Conservation (phyloP, 108 stramenopile genomes). For the Discostella stelligeroides region DNA sequence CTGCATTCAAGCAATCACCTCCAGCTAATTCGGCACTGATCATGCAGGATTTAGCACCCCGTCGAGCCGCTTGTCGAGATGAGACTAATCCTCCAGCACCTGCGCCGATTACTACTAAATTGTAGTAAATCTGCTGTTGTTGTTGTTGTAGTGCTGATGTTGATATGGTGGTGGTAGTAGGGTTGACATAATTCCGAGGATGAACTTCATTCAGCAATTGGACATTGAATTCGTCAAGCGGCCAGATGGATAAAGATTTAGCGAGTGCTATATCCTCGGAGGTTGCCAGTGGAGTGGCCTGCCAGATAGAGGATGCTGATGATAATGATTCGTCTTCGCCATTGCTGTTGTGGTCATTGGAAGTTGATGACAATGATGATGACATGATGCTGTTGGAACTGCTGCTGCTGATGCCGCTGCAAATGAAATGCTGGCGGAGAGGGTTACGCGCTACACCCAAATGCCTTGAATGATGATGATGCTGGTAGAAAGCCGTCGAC, state of each 20-base stretch:
- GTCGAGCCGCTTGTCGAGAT: constrained; percentile 67
- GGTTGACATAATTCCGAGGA: constrained; percentile 49
- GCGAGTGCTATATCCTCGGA: constrained; percentile 48
- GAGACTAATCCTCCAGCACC: constrained; percentile 86
- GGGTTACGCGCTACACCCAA: too few species aligned
- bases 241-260: constrained; percentile 64
- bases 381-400: too few species aligned
- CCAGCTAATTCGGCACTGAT: constrained; percentile 80
- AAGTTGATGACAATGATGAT: background rate
- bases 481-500: too few species aligned
- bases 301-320: constrained; percentile 16
- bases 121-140: constrained; percentile 50
- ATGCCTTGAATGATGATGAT: too few species aligned
- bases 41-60: constrained; percentile 80
- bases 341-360: background rate
- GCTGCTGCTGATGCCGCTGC: too few species aligned
- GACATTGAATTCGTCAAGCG: constrained; percentile 70
- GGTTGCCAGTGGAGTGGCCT: constrained; percentile 11
- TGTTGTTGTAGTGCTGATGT: constrained; percentile 19
- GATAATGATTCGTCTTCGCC: constrained; percentile 4
- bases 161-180: background rate
- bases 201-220: constrained; percentile 72
- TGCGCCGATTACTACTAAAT: constrained; percentile 89
- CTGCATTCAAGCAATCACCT: constrained; percentile 90
- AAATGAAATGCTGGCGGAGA: too few species aligned